Conservation (phyloP, 805 yeast genomes). For the Candida boleticola region DNA sequence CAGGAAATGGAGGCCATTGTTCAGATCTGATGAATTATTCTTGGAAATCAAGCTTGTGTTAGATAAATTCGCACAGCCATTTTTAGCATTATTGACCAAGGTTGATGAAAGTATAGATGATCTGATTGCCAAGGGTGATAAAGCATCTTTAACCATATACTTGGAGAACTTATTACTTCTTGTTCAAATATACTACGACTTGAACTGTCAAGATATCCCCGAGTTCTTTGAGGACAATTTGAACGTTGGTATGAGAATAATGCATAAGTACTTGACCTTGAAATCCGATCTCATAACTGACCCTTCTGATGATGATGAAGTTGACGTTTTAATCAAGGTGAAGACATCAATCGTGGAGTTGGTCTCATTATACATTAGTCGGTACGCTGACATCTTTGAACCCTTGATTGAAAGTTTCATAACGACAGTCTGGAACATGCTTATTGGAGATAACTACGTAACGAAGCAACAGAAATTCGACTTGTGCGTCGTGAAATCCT, state of each 20-base stretch:
- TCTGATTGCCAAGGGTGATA: slow-evolving; percentile 38
- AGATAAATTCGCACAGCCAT: slow-evolving; percentile 79
- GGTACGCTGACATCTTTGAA: slow-evolving; percentile 92
- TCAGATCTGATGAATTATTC: slow-evolving; percentile 86
- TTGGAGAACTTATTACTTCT: slow-evolving; percentile 71
- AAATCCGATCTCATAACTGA: slow-evolving; percentile 51
- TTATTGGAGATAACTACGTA: slow-evolving; percentile 40
- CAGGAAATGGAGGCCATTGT: slow-evolving; percentile 94
- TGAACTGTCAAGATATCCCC: slow-evolving; percentile 97
- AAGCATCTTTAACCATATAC: slow-evolving; percentile 50
- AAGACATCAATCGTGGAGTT: slow-evolving; percentile 84
- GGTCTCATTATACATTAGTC: slow-evolving; percentile 78
- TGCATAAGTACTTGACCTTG: slow-evolving; percentile 77
- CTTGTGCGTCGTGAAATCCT: slow-evolving; percentile 73
- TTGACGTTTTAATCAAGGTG: slow-evolving; percentile 66
- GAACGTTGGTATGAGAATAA: slow-evolving; percentile 68
- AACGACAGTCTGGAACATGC: slow-evolving; percentile 74
- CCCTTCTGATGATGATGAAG: slow-evolving; percentile 62
- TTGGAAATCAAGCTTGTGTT: slow-evolving; percentile 84
- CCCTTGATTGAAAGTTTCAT: slow-evolving; percentile 74
- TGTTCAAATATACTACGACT: slow-evolving; percentile 82
- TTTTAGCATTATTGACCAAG: slow-evolving; percentile 61
- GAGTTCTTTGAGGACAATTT: slow-evolving; percentile 95
- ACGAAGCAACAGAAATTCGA: slow-evolving; percentile 79
- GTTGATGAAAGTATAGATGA: slow-evolving; percentile 64